Evolutionary conservation across 148 eudicot genomes (phyloP).

Genomic region (Rhododendron henanense): DNA sequence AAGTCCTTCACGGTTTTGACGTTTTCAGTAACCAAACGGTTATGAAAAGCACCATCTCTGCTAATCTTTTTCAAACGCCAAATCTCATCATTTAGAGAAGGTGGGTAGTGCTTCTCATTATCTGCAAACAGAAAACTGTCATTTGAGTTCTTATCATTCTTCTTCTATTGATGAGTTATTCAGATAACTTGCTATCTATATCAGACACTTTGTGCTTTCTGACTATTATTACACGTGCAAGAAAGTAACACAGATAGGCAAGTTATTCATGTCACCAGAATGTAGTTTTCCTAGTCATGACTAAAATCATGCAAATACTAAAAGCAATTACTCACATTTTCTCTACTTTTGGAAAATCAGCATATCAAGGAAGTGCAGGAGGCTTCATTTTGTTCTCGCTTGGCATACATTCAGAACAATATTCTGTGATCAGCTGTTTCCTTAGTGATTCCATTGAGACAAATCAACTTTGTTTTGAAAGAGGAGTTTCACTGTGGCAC

Average conservation of each 20-base stretch:
- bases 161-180: background rate
- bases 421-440: background rate
- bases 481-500: background rate
- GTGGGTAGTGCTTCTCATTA: constrained; percentile 70
- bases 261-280: background rate
- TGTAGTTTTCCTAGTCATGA: background rate
- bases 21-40: constrained; percentile 42
- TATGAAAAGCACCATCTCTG: constrained; percentile 59
- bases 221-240: background rate
- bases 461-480: background rate
- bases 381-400: background rate
- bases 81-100: constrained; percentile 62
- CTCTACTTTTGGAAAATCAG: background rate
- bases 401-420: background rate
- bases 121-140: constrained; percentile 36
- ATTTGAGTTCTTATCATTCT: background rate
- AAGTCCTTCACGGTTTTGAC: constrained; percentile 65
- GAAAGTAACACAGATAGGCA: background rate
- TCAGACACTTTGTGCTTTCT: background rate
- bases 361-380: background rate
- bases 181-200: background rate
- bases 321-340: background rate
- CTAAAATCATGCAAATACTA: background rate
- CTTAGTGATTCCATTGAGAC: background rate
- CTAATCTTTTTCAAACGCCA: constrained; percentile 67